Evolutionary conservation across 2,329 filamentous ascomycete genomes (phyloP).

Genomic region (Neofusicoccum cordaticola): DNA sequence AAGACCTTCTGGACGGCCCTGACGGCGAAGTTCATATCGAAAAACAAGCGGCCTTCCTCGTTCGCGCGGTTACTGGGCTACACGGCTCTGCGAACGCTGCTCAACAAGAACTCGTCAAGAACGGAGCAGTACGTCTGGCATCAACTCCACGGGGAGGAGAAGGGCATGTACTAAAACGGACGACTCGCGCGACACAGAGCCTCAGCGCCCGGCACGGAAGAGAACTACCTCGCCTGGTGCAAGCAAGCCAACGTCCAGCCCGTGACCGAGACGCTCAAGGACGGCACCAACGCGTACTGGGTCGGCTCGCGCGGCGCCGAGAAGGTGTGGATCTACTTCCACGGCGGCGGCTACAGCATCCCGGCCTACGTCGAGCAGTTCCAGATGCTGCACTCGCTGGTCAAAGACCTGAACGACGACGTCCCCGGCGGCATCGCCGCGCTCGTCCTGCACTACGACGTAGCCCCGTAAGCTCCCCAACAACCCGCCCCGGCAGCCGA

Average conservation of each 20-base stretch:
- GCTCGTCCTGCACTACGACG: conserved; percentile 26
- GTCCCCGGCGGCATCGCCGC: conserved; percentile 15
- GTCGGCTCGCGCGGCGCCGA: conserved; percentile 5
- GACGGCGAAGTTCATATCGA: background rate
- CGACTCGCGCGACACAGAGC: background rate
- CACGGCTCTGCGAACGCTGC: background rate
- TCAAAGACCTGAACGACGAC: background rate
- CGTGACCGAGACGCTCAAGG: conserved; percentile 4
- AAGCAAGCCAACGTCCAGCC: background rate
- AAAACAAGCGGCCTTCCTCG: background rate
- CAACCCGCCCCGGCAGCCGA: no score
- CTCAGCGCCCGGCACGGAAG: background rate
- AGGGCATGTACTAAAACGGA: no score
- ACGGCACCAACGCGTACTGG: conserved; percentile 14
- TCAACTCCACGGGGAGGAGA: no score
- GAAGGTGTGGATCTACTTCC: conserved; percentile 10
- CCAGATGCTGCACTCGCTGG: background rate
- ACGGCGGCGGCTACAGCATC: conserved; percentile 14
- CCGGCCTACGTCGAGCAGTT: conserved; percentile 1
- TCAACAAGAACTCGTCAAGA: background rate
- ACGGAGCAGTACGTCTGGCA: background rate
- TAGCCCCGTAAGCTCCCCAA: conserved; percentile 20
- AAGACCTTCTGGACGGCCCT: background rate
- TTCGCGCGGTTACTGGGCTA: background rate
- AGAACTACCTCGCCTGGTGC: conserved; percentile 5